A percentile compares a stretch with the other conserved stretches of the same genome.
phyloP scores from a whole-genome alignment of 352 stramenopile species.

The Phytophthora nicotianae region DNA sequence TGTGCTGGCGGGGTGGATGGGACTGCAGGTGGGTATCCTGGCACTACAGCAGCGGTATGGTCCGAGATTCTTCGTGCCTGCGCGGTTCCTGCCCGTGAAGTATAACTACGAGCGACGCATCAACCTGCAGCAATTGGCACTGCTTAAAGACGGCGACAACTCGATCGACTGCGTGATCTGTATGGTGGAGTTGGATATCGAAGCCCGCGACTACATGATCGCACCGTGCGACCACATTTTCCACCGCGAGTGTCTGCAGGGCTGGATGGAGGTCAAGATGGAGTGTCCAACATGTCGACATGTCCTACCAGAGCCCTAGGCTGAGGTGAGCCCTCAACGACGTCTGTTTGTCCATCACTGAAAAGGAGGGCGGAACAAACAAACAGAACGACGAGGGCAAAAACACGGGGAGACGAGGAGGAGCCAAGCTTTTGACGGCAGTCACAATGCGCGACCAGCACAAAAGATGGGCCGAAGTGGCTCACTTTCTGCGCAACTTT shows the following conservation, averaged over 20 bases:
- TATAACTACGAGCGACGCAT: conserved; percentile 96
- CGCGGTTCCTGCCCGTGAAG: conserved; percentile 95
- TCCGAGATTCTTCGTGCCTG: conserved; percentile 95
- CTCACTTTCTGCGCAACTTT: conserved; percentile 10
- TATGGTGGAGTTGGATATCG: conserved; percentile 83
- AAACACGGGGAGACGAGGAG: conserved; percentile 25
- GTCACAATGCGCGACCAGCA: conserved; percentile 16
- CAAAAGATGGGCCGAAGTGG: conserved; percentile 17
- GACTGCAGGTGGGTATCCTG: conserved; percentile 92
- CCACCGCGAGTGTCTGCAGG: conserved; percentile 93
- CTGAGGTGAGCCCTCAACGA: conserved; percentile 24
- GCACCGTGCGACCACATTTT: conserved; percentile 97
- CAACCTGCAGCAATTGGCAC: conserved; percentile 63
- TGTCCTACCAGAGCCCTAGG: conserved; percentile 86
- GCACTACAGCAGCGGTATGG: conserved; percentile 93
- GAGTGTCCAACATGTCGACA: conserved; percentile 95
- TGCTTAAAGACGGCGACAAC: conserved; percentile 70
- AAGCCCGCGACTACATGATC: conserved; percentile 94
- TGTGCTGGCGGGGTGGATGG: conserved; percentile 90
- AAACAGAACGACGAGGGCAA: conserved; percentile 23
- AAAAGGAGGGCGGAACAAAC: conserved; percentile 34
- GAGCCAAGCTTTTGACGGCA: too few relatives aligned
- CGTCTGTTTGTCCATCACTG: conserved; percentile 19
- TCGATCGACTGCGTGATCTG: conserved; percentile 88
- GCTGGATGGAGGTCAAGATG: conserved; percentile 99